Conservation (phyloP, 306 rosid species). For the Ochetophila trinervis region DNA sequence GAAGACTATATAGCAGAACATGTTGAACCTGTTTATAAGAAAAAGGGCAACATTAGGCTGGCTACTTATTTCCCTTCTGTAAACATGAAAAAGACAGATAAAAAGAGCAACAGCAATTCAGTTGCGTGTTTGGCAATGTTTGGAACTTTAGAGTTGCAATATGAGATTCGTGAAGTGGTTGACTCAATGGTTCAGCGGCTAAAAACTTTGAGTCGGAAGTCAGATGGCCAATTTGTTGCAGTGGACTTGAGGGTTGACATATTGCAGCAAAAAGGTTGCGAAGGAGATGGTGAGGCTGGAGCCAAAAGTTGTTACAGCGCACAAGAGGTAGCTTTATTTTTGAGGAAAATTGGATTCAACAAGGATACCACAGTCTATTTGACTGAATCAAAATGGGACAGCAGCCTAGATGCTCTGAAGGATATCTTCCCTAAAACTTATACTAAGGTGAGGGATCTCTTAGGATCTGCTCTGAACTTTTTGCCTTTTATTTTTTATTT, state of each 20-base stretch:
- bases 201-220: constrained; percentile 78
- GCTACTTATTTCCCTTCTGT: constrained; percentile 93
- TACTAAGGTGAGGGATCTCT: constrained; percentile 59
- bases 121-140: constrained; percentile 91
- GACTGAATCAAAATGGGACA: constrained; percentile 90
- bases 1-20: constrained; percentile 77
- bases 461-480: constrained; percentile 5
- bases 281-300: constrained; percentile 56
- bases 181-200: constrained; percentile 83
- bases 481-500: background rate
- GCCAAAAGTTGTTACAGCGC: constrained; percentile 78
- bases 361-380: constrained; percentile 88
- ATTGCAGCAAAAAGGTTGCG: constrained; percentile 77
- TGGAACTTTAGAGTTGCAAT: constrained; percentile 80
- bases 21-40: constrained; percentile 67
- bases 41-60: constrained; percentile 70
- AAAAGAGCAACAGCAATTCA: constrained; percentile 52
- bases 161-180: constrained; percentile 68
- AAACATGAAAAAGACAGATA: constrained; percentile 69
- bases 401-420: constrained; percentile 78
- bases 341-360: constrained; percentile 74
- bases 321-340: constrained; percentile 67
- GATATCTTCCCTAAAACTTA: constrained; percentile 89
- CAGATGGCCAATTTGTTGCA: constrained; percentile 75
- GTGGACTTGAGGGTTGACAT: constrained; percentile 87